A percentile compares a stretch with the other conserved stretches of the same genome.
Conservation (phyloP, 176 grass and related monocot genomes). For the Rhynchospora breviuscula region DNA sequence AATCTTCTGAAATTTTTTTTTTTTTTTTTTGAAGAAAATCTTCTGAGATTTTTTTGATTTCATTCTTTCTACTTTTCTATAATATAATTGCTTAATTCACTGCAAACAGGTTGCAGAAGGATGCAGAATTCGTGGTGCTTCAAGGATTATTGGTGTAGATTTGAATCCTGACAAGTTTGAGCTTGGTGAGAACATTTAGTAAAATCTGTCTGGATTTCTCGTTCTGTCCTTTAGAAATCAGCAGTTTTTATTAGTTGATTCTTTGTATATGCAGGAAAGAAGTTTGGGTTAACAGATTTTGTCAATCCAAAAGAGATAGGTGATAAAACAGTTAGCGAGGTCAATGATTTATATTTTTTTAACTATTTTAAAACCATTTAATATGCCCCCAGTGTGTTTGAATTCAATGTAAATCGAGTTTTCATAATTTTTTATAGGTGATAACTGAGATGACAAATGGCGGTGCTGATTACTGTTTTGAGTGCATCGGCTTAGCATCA, state of each 20-base stretch:
- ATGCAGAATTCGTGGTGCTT: constrained; percentile 60
- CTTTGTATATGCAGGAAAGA: constrained; percentile 45
- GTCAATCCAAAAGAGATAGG: constrained; percentile 67
- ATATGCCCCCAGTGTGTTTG: no score
- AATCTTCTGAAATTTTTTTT: background rate
- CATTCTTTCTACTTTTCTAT: background rate
- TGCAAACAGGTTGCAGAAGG: constrained; percentile 63
- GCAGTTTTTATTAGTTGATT: background rate
- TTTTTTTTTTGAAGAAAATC: no score
- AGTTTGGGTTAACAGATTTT: constrained; percentile 70
- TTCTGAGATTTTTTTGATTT: background rate
- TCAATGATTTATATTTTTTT: background rate
- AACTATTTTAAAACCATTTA: background rate
- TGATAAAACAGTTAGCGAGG: constrained; percentile 52
- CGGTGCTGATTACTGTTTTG: constrained; percentile 70
- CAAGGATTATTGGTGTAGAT: constrained; percentile 77
- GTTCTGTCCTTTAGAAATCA: background rate
- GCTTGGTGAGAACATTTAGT: constrained; percentile 33
- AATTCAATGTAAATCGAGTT: background rate
- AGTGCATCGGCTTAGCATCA: constrained; percentile 72
- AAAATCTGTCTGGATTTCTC: background rate
- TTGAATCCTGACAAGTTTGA: constrained; percentile 65
- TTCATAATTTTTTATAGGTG: constrained; percentile 23
- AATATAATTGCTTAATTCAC: background rate
- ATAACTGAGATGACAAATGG: constrained; percentile 72